Percentiles rank a stretch among this genome's conserved stretches.
phyloP scores from a whole-genome alignment of 2,329 filamentous ascomycete species.

The Aaosphaeria pasadenensis region DNA sequence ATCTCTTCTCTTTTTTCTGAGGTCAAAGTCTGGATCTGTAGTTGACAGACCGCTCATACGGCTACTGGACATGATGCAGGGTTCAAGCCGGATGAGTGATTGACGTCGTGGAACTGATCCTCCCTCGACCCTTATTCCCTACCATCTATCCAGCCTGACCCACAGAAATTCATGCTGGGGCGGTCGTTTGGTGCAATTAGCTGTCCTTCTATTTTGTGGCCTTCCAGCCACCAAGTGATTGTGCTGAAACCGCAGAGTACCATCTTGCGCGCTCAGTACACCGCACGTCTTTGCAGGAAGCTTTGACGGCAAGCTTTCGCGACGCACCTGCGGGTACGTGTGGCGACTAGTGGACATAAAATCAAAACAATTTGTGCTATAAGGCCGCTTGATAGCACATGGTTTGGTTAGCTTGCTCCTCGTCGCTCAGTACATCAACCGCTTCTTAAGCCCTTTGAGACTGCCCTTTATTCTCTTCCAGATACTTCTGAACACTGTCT shows the following conservation, averaged over 20 bases:
- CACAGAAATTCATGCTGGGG: no score
- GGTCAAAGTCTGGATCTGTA: not conserved
- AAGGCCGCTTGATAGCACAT: no score
- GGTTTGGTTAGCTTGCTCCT: not conserved
- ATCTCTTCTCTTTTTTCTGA: not conserved
- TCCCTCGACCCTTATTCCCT: conserved; percentile 30
- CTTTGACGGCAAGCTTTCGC: conserved; percentile 30
- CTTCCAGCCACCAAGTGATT: conserved; percentile 21
- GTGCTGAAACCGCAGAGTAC: conserved; percentile 20
- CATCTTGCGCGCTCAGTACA: conserved; percentile 18
- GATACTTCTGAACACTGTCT: not conserved
- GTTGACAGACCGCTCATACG: conserved; percentile 3
- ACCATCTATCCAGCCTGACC: conserved; percentile 2
- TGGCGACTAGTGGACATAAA: conserved; percentile 19
- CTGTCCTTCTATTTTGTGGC: conserved; percentile 8
- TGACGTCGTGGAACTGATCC: conserved; percentile 30
- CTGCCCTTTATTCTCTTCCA: not conserved
- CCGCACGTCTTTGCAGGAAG: conserved; percentile 26
- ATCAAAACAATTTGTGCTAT: conserved; percentile 3
- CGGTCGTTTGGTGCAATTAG: conserved; percentile 19
- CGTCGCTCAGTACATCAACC: not conserved
- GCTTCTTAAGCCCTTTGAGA: not conserved
- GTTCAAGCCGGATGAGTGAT: conserved; percentile 28
- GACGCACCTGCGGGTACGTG: conserved; percentile 21
- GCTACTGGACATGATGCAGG: conserved; percentile 18